Percentiles rank a stretch among this genome's conserved stretches.
These are phyloP conservation scores for Cucurbita ficifolia DNA, from an alignment of 306 rosid genomes.

Conservation along the genomic window DNA sequence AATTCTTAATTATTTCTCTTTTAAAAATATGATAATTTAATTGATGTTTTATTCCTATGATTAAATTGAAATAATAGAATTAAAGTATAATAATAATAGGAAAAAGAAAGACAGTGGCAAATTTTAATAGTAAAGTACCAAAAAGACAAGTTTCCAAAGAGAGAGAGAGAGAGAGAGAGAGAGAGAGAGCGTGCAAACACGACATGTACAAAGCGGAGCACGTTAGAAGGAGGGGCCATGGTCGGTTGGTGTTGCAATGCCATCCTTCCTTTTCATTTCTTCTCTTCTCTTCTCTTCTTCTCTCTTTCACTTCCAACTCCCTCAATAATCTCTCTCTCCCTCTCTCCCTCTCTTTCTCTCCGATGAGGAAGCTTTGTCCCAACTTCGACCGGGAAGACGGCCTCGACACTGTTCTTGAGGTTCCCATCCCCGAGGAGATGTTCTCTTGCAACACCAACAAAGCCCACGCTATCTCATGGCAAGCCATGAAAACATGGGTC, in stretches of 20 bases:
- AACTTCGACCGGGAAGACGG: constrained; percentile 81
- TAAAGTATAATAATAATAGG: background rate
- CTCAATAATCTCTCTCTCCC: background rate
- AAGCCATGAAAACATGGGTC: constrained; percentile 69
- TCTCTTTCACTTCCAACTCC: background rate
- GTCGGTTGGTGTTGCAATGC: constrained; percentile 31
- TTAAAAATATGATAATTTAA: too few relatives aligned
- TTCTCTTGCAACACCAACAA: constrained; percentile 22
- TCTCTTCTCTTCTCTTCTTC: background rate
- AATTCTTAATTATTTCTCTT: too few relatives aligned
- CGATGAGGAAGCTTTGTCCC: constrained; percentile 87
- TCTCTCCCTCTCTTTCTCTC: background rate
- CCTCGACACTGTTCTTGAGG: constrained; percentile 92
- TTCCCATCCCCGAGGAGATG: constrained; percentile 84
- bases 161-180: constrained; percentile 19
- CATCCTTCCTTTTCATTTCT: background rate
- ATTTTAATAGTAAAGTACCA: background rate
- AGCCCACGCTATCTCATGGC: constrained; percentile 42
- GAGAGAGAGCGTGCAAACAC: constrained; percentile 81
- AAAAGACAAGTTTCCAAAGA: constrained; percentile 5
- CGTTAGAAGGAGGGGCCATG: constrained; percentile 35
- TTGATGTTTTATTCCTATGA: too few relatives aligned
- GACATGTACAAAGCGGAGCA: constrained; percentile 56
- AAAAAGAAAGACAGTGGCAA: background rate
- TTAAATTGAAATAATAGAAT: background rate